A percentile compares a stretch with the other conserved stretches of the same genome.
Evolutionary conservation across 2,329 filamentous ascomycete genomes (phyloP).

Genomic region (Pseudogymnoascus pannorum): DNA sequence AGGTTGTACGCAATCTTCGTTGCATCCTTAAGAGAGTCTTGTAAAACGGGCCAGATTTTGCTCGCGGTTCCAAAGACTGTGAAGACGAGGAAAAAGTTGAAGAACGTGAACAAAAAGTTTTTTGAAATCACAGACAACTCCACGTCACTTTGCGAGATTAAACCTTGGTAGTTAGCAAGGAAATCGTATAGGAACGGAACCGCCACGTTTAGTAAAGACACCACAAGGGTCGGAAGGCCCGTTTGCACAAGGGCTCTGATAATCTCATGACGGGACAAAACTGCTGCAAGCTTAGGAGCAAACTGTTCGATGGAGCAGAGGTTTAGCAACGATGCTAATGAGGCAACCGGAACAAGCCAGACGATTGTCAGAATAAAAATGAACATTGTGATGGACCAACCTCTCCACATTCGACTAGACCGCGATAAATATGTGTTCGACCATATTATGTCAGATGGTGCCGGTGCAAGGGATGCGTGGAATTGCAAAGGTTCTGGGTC

Average conservation of each 20-base stretch:
- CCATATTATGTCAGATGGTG: constrained; percentile 93
- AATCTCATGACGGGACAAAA: constrained; percentile 61
- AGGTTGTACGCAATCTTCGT: constrained; percentile 68
- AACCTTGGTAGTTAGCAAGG: constrained; percentile 83
- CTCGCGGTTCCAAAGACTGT: constrained; percentile 77
- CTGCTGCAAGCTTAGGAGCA: constrained; percentile 56
- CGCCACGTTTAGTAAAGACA: constrained; percentile 80
- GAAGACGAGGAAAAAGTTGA: constrained; percentile 96
- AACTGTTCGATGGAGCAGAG: constrained; percentile 70
- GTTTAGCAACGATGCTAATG: constrained; percentile 72
- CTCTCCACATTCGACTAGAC: constrained; percentile 62
- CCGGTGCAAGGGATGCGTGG: constrained; percentile 76
- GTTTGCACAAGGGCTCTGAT: constrained; percentile 75
- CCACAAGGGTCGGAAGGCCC: constrained; percentile 74
- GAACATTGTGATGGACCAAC: constrained; percentile 76
- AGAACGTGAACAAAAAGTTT: constrained; percentile 99
- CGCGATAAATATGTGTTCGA: constrained; percentile 81
- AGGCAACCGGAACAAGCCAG: constrained; percentile 77
- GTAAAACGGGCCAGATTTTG: constrained; percentile 64
- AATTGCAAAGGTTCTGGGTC: constrained; percentile 84
- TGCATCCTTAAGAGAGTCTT: constrained; percentile 70
- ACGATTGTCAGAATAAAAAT: constrained; percentile 79
- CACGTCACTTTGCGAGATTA: constrained; percentile 90
- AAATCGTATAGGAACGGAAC: constrained; percentile 95
- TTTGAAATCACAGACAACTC: constrained; percentile 94